These are phyloP conservation scores for Setaria italica DNA, from an alignment of 202 grass and related monocot genomes.

Conservation along the genomic window DNA sequence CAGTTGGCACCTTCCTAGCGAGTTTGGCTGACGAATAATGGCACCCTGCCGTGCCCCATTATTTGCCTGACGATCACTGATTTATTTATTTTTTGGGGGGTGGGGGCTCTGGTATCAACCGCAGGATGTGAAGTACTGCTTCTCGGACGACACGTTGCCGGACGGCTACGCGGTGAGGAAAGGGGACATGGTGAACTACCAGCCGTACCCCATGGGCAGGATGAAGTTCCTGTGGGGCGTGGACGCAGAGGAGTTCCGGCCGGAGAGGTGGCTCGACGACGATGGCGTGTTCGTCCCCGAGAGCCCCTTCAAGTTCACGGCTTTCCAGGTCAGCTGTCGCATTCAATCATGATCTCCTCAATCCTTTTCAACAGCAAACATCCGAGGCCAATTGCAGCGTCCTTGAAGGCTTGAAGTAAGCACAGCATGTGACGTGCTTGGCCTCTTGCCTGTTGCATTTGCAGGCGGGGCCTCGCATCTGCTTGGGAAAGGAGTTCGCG, in stretches of 20 bases:
- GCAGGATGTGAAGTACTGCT: slow-evolving; percentile 65
- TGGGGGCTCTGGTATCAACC: background rate
- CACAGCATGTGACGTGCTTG: slow-evolving; percentile 30
- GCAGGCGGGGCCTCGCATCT: slow-evolving; percentile 70
- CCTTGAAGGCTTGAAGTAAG: background rate
- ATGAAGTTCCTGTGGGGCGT: slow-evolving; percentile 81
- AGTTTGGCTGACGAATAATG: too few relatives aligned
- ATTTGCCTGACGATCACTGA: background rate
- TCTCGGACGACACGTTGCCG: slow-evolving; percentile 71
- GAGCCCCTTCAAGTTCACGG: slow-evolving; percentile 74
- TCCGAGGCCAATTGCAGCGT: background rate
- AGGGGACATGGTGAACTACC: slow-evolving; percentile 77
- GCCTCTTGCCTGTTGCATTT: background rate
- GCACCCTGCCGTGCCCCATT: background rate
- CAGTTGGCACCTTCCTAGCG: too few relatives aligned
- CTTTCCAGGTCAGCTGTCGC: slow-evolving; percentile 61
- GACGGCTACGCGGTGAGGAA: slow-evolving; percentile 62
- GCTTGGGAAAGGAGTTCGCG: slow-evolving; percentile 77
- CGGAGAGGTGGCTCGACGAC: slow-evolving; percentile 70
- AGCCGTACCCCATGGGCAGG: slow-evolving; percentile 79
- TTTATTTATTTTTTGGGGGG: background rate
- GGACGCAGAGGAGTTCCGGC: slow-evolving; percentile 73
- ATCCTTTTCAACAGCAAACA: background rate
- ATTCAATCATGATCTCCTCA: background rate
- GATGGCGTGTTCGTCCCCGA: slow-evolving; percentile 56